phyloP scores from a whole-genome alignment of 345 rosid genomes.

The Citrus hindsii region DNA sequence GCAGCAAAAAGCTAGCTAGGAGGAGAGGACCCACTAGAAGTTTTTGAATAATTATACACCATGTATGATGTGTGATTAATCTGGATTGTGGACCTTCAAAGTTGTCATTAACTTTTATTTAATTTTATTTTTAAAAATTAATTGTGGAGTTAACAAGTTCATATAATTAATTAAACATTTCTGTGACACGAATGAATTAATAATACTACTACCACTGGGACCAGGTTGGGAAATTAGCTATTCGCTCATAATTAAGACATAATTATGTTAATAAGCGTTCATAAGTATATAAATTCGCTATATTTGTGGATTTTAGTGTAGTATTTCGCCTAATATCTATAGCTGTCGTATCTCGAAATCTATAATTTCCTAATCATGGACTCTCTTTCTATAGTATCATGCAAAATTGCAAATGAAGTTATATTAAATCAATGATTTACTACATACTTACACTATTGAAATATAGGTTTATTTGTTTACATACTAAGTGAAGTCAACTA shows the following conservation, averaged over 20 bases:
- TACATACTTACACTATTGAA: neutral
- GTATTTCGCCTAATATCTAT: neutral
- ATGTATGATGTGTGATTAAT: constrained; percentile 25
- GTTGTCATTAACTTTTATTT: constrained; percentile 22
- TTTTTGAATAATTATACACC: constrained; percentile 11
- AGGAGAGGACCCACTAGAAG: constrained; percentile 23
- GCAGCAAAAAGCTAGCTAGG: neutral
- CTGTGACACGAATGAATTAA: constrained; percentile 15
- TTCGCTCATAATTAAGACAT: neutral
- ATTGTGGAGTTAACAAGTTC: constrained; percentile 18
- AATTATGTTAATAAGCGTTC: neutral
- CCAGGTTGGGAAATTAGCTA: neutral
- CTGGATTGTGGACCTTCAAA: constrained; percentile 28
- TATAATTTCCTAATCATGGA: neutral
- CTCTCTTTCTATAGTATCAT: neutral
- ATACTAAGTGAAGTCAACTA: too few relatives aligned
- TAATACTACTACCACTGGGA: neutral
- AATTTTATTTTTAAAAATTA: neutral
- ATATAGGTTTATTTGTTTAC: too few relatives aligned
- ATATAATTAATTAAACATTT: neutral
- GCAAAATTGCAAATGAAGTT: neutral
- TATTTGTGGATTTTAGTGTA: neutral
- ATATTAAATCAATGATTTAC: neutral
- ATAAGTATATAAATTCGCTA: too few relatives aligned
- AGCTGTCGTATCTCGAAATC: neutral